These are phyloP conservation scores for Botrytis cinerea DNA, from an alignment of 2,329 filamentous ascomycete genomes.

Conservation along the genomic window DNA sequence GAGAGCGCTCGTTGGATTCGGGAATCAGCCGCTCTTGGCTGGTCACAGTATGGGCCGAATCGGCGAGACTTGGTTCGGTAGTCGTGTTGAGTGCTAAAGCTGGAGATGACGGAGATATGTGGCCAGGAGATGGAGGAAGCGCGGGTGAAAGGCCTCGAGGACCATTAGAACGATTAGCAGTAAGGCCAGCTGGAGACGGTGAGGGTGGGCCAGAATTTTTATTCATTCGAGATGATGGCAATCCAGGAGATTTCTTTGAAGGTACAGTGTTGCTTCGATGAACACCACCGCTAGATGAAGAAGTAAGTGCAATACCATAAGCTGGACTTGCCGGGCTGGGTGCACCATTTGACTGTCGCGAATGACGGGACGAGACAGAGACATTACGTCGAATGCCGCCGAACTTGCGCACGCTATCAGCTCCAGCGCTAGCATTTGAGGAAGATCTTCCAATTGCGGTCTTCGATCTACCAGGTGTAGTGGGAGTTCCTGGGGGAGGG, in stretches of 20 bases:
- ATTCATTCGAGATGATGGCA: slow-evolving; percentile 68
- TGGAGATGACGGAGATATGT: slow-evolving; percentile 33
- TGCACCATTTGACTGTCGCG: slow-evolving; percentile 70
- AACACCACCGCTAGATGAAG: slow-evolving; percentile 58
- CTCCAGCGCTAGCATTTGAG: slow-evolving; percentile 85
- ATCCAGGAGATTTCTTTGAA: slow-evolving; percentile 79
- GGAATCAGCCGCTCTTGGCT: slow-evolving; percentile 53
- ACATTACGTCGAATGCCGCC: slow-evolving; percentile 82
- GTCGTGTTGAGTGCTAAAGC: slow-evolving; percentile 29
- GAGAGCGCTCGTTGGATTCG: slow-evolving; percentile 30
- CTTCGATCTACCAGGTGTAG: slow-evolving; percentile 55
- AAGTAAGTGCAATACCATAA: slow-evolving; percentile 55
- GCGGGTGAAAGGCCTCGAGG: slow-evolving; percentile 35
- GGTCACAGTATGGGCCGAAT: slow-evolving; percentile 39
- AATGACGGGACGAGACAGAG: slow-evolving; percentile 88
- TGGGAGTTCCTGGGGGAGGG: slow-evolving; percentile 50
- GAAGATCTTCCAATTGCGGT: slow-evolving; percentile 70
- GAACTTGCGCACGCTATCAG: slow-evolving; percentile 81
- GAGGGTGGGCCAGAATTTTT: slow-evolving; percentile 55
- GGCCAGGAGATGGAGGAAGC: slow-evolving; percentile 27
- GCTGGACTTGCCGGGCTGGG: slow-evolving; percentile 69
- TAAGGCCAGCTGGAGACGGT: slow-evolving; percentile 39
- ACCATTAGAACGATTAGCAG: slow-evolving; percentile 26
- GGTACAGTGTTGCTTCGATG: slow-evolving; percentile 89
- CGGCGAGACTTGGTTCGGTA: slow-evolving; percentile 32